A percentile compares a stretch with the other conserved stretches of the same genome.
These are phyloP conservation scores for Phyllosticta citriasiana DNA, from an alignment of 2,329 filamentous ascomycete species.

Conservation along the genomic window DNA sequence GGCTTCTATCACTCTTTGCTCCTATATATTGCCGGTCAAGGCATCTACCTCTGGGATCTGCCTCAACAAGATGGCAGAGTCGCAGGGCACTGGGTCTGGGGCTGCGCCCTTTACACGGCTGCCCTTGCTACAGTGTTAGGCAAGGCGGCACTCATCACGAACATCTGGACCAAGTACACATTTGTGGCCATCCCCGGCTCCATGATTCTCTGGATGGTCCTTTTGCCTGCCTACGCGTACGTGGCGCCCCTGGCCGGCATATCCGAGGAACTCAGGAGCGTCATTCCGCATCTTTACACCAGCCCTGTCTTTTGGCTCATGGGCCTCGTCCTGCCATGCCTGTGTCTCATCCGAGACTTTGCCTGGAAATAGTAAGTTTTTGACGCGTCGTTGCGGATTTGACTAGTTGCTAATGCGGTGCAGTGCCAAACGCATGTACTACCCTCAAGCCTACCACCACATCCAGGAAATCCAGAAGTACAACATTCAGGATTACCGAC, in stretches of 20 bases:
- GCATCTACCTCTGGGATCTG: conserved; percentile 75
- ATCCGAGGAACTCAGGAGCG: conserved; percentile 74
- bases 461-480: conserved; percentile 99
- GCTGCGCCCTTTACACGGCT: conserved; percentile 84
- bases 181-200: conserved; percentile 91
- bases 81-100: conserved; percentile 97
- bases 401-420: not conserved
- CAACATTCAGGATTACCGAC: conserved; percentile 97
- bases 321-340: conserved; percentile 63
- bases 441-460: conserved; percentile 90
- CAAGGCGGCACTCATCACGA: conserved; percentile 90
- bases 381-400: not conserved
- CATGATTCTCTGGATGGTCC: conserved; percentile 82
- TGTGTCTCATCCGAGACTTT: conserved; percentile 82
- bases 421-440: conserved; percentile 84
- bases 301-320: conserved; percentile 88
- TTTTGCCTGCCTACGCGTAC: conserved; percentile 77
- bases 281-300: conserved; percentile 69
- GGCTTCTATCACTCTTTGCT: conserved; percentile 93
- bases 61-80: conserved; percentile 68
- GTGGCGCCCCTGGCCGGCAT: conserved; percentile 75
- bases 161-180: conserved; percentile 98
- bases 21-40: conserved; percentile 74
- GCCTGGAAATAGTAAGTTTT: conserved; percentile 75
- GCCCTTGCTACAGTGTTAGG: conserved; percentile 88